Evolutionary conservation across 805 yeast genomes (phyloP).

Genomic region (Candida sphagnicola): DNA sequence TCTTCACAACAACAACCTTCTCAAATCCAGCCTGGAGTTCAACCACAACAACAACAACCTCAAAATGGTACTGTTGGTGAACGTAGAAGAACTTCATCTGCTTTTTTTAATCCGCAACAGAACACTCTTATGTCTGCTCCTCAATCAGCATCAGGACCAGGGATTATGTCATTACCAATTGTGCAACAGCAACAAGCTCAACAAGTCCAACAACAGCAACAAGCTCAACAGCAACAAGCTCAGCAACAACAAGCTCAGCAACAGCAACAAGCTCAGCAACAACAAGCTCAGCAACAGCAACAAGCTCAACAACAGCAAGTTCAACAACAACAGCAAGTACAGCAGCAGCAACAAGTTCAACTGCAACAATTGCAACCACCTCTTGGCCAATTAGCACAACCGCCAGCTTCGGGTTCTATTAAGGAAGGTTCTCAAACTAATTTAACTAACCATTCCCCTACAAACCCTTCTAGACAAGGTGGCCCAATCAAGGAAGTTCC

Average conservation of each 20-base stretch:
- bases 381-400: background rate
- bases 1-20: slow-evolving; percentile 5
- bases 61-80: slow-evolving; percentile 14
- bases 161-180: slow-evolving; percentile 6
- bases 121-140: slow-evolving; percentile 16
- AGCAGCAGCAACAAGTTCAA: slow-evolving; percentile 6
- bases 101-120: slow-evolving; percentile 34
- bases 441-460: slow-evolving; percentile 4
- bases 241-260: slow-evolving; percentile 1
- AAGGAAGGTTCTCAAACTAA: background rate
- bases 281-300: slow-evolving; percentile 8
- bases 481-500: slow-evolving; percentile 39
- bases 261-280: slow-evolving; percentile 7
- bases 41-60: slow-evolving; percentile 3
- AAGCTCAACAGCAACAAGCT: slow-evolving; percentile 6
- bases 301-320: slow-evolving; percentile 6
- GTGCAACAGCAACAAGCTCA: slow-evolving; percentile 7
- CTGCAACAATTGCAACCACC: slow-evolving; percentile 5
- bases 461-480: slow-evolving; percentile 10
- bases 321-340: slow-evolving; percentile 4
- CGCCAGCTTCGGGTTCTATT: background rate
- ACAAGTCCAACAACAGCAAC: slow-evolving; percentile 8
- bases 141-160: slow-evolving; percentile 12
- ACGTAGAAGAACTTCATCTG: slow-evolving; percentile 52
- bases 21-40: slow-evolving; percentile 16